These are phyloP conservation scores for Macrophomina phaseolina DNA, from an alignment of 2,329 filamentous ascomycete species.

Conservation along the genomic window DNA sequence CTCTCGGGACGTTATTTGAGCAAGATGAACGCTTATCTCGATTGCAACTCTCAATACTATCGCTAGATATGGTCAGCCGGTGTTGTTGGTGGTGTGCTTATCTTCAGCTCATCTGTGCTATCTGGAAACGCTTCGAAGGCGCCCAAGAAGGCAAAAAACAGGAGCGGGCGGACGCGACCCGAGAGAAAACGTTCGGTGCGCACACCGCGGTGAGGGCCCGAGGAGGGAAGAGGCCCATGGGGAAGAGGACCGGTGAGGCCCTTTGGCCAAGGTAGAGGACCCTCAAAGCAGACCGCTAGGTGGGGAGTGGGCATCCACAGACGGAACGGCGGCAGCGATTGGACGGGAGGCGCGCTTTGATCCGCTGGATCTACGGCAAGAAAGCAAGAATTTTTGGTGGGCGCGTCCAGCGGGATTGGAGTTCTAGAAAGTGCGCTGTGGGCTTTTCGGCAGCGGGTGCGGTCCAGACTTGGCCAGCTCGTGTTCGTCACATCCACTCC, in stretches of 20 bases:
- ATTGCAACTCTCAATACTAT: neutral
- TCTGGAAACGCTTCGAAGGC: neutral
- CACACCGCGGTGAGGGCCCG: neutral
- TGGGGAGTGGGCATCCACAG: conserved; percentile 2
- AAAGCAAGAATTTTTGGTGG: conserved; percentile 9
- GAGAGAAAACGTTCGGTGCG: neutral
- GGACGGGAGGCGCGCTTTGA: conserved; percentile 2
- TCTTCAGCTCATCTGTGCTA: conserved; percentile 2
- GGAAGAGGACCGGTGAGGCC: conserved; percentile 17
- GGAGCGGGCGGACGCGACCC: neutral
- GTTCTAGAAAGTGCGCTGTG: conserved; percentile 24
- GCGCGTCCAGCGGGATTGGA: neutral
- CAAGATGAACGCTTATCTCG: conserved; percentile 7
- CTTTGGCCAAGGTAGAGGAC: neutral
- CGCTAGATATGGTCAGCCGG: neutral
- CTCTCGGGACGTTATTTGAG: neutral
- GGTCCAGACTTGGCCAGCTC: conserved; percentile 12
- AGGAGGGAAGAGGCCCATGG: neutral
- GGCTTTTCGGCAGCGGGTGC: conserved; percentile 2
- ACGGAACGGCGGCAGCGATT: conserved; percentile 1
- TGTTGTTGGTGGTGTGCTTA: neutral
- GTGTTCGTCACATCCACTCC: neutral
- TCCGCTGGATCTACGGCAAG: conserved; percentile 14
- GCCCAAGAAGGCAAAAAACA: neutral
- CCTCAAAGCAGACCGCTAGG: conserved; percentile 14